phyloP scores from a whole-genome alignment of 768 basidiomycete species.

The Leccinum uliginosum region DNA sequence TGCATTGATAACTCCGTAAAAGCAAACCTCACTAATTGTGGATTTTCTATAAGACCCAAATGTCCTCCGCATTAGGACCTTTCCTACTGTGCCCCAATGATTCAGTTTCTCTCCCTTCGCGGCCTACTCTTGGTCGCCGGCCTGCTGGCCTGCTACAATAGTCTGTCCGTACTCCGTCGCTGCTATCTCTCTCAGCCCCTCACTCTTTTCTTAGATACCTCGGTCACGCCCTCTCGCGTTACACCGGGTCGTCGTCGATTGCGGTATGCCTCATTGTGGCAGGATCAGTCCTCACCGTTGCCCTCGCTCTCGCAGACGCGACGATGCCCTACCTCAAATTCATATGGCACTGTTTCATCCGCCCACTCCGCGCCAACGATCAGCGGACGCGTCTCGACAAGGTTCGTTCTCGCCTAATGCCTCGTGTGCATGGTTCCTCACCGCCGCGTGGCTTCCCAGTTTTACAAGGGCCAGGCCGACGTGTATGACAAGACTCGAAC shows the following conservation, averaged over 20 bases:
- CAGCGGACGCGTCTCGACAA: slow-evolving; percentile 44
- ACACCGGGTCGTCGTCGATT: slow-evolving; percentile 28
- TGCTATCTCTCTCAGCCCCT: neutral
- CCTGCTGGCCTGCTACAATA: slow-evolving; percentile 16
- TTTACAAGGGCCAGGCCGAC: slow-evolving; percentile 65
- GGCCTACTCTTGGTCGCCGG: slow-evolving; percentile 18
- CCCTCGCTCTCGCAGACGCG: slow-evolving; percentile 18
- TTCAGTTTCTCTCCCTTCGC: slow-evolving; percentile 10
- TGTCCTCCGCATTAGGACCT: neutral
- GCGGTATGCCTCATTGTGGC: slow-evolving; percentile 26
- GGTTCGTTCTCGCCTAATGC: slow-evolving; percentile 19
- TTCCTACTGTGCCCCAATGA: slow-evolving; percentile 2
- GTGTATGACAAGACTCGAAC: slow-evolving; percentile 69
- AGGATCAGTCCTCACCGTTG: slow-evolving; percentile 19
- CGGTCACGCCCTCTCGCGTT: slow-evolving; percentile 19
- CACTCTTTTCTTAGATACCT: slow-evolving; percentile 10
- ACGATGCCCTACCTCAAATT: slow-evolving; percentile 42
- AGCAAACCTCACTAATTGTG: neutral
- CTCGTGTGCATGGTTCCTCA: neutral
- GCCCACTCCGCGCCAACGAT: slow-evolving; percentile 36
- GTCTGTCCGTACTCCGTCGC: slow-evolving; percentile 7
- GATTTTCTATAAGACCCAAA: slow-evolving; percentile 7
- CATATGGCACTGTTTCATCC: slow-evolving; percentile 48
- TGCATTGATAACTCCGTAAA: slow-evolving; percentile 2
- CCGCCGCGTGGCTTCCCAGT: slow-evolving; percentile 28